These are phyloP conservation scores for Cutaneotrichosporon cavernicola DNA, from an alignment of 1,284 basidiomycete species.

Conservation along the genomic window DNA sequence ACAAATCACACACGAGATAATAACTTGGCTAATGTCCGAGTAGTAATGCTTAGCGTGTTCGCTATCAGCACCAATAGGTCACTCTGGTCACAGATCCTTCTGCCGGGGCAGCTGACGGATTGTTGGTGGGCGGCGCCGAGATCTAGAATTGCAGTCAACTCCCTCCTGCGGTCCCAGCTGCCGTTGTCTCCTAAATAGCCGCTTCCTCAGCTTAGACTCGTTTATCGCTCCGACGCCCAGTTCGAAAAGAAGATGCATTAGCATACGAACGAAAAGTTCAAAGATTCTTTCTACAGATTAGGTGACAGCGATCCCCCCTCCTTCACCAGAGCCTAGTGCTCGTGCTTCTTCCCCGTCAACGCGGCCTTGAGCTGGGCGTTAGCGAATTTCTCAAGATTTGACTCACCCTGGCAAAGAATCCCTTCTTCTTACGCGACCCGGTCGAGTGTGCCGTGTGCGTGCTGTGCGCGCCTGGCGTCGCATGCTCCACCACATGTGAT, in stretches of 20 bases:
- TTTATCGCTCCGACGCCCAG: neutral
- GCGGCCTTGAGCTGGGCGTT: constrained; percentile 22
- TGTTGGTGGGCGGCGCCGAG: too few species aligned
- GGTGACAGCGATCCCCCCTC: neutral
- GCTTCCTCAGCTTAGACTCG: neutral
- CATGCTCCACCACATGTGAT: neutral
- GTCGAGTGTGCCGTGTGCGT: constrained; percentile 5
- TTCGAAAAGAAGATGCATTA: neutral
- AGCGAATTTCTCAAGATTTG: neutral
- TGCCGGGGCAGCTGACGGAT: too few species aligned
- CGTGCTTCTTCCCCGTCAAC: constrained; percentile 17
- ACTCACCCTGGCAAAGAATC: constrained; percentile 28
- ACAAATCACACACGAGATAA: neutral
- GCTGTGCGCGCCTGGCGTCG: constrained; percentile 1
- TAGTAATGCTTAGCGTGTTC: neutral
- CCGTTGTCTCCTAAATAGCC: neutral
- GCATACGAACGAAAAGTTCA: neutral
- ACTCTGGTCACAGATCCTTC: neutral
- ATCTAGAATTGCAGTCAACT: too few species aligned
- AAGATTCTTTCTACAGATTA: constrained; percentile 4
- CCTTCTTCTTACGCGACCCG: constrained; percentile 28
- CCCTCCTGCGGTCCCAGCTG: too few species aligned
- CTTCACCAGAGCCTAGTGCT: neutral
- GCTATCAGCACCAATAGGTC: neutral
- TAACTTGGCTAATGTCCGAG: neutral